Percentiles rank a stretch among this genome's conserved stretches.
phyloP scores from a whole-genome alignment of 2,329 filamentous ascomycete genomes.

The Colletotrichum chlorophyti region DNA sequence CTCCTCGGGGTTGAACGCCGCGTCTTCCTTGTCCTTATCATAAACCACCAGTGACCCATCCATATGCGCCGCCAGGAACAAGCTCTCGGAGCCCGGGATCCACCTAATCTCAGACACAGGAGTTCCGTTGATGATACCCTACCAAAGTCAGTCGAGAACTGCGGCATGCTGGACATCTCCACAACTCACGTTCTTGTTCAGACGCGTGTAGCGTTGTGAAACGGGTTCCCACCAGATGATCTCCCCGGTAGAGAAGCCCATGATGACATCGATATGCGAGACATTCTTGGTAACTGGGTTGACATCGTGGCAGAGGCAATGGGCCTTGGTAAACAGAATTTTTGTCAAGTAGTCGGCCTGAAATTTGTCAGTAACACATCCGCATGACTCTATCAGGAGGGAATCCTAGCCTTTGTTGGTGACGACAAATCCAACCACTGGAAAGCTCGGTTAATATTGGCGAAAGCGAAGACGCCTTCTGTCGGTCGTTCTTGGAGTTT shows the following conservation, averaged over 20 bases:
- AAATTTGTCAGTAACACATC: constrained; percentile 34
- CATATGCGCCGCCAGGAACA: constrained; percentile 91
- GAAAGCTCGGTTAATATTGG: constrained; percentile 93
- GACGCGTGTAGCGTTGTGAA: constrained; percentile 90
- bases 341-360: constrained; percentile 92
- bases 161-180: neutral
- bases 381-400: neutral
- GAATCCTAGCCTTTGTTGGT: constrained; percentile 18
- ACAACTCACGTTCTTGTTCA: constrained; percentile 88
- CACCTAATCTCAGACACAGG: constrained; percentile 88
- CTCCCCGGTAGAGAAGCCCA: constrained; percentile 96
- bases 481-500: constrained; percentile 78
- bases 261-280: constrained; percentile 86
- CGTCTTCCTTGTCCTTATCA: constrained; percentile 96
- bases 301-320: constrained; percentile 93
- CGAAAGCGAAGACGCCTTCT: constrained; percentile 88
- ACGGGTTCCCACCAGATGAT: constrained; percentile 99
- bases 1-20: constrained; percentile 76
- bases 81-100: constrained; percentile 91
- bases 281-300: constrained; percentile 82
- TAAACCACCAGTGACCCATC: constrained; percentile 93
- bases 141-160: constrained; percentile 21
- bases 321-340: constrained; percentile 94
- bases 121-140: constrained; percentile 86
- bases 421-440: constrained; percentile 90